Conservation (phyloP, 352 stramenopile genomes). For the Aphanomyces invadans region DNA sequence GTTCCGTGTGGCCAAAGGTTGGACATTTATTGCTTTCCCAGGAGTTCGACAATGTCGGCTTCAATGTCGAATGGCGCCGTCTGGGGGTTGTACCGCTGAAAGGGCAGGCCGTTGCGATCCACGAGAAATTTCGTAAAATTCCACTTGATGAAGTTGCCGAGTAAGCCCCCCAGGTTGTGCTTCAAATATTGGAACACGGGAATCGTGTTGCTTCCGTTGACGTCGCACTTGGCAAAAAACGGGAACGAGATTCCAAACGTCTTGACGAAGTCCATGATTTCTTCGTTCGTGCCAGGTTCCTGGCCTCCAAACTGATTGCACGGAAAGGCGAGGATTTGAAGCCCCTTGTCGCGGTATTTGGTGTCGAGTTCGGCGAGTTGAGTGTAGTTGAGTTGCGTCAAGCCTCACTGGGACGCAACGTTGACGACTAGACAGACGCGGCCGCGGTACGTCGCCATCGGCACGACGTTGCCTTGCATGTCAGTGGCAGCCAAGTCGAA, state of each 20-base stretch:
- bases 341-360: slow-evolving; percentile 44
- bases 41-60: slow-evolving; percentile 63
- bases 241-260: slow-evolving; percentile 41
- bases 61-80: slow-evolving; percentile 65
- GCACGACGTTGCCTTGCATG: slow-evolving; percentile 49
- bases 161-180: slow-evolving; percentile 43
- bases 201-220: slow-evolving; percentile 76
- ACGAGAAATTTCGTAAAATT: slow-evolving; percentile 90
- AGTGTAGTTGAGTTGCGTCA: slow-evolving; percentile 68
- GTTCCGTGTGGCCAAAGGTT: neutral
- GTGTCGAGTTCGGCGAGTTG: slow-evolving; percentile 56
- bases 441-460: slow-evolving; percentile 44
- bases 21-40: slow-evolving; percentile 38
- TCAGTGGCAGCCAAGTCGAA: slow-evolving; percentile 63
- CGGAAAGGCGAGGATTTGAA: slow-evolving; percentile 73
- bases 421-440: slow-evolving; percentile 49
- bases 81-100: slow-evolving; percentile 65
- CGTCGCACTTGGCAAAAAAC: slow-evolving; percentile 65
- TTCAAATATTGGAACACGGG: slow-evolving; percentile 82
- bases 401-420: slow-evolving; percentile 67
- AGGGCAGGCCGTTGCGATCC: slow-evolving; percentile 58
- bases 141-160: slow-evolving; percentile 78
- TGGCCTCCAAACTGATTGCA: slow-evolving; percentile 81
- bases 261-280: slow-evolving; percentile 59
- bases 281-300: slow-evolving; percentile 45